Conservation (phyloP, 1,139 yeast species). For the Saccharomyces hybrid region DNA sequence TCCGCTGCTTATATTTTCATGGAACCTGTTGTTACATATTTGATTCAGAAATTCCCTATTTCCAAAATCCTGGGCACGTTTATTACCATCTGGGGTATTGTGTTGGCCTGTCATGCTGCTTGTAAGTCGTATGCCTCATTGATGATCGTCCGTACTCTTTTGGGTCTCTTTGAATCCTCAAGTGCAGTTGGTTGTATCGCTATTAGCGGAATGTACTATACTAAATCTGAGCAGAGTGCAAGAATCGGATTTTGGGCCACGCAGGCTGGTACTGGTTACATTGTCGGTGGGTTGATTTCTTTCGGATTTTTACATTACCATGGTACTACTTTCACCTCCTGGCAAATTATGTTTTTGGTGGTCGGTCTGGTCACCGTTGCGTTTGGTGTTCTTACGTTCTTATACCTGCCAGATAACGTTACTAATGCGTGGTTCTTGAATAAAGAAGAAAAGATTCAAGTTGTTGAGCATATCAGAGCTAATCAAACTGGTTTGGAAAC, state of each 20-base stretch:
- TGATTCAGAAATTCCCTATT: constrained; percentile 47
- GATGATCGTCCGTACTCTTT: constrained; percentile 42
- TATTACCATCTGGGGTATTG: constrained; percentile 45
- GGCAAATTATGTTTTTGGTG: constrained; percentile 45
- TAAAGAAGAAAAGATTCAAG: constrained; percentile 44
- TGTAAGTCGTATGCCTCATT: constrained; percentile 43
- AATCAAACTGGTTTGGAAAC: constrained; percentile 52
- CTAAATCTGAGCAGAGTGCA: constrained; percentile 44
- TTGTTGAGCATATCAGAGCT: constrained; percentile 44
- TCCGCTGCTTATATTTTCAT: constrained; percentile 48
- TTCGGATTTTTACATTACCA: constrained; percentile 39
- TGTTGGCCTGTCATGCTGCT: constrained; percentile 45
- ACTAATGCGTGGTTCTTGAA: constrained; percentile 46
- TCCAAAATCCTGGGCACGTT: constrained; percentile 43
- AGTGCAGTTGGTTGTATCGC: constrained; percentile 55
- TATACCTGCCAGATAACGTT: constrained; percentile 48
- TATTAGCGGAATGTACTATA: constrained; percentile 49
- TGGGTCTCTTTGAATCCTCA: constrained; percentile 52
- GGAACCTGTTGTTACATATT: constrained; percentile 44
- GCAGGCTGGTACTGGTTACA: constrained; percentile 45
- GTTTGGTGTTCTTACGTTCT: constrained; percentile 42
- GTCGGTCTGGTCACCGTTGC: constrained; percentile 44
- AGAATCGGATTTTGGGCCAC: constrained; percentile 44
- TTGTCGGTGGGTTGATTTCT: constrained; percentile 49
- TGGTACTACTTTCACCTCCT: constrained; percentile 34